phyloP scores from a whole-genome alignment of 31 red algal species.

The Asparagopsis taxiformis region DNA sequence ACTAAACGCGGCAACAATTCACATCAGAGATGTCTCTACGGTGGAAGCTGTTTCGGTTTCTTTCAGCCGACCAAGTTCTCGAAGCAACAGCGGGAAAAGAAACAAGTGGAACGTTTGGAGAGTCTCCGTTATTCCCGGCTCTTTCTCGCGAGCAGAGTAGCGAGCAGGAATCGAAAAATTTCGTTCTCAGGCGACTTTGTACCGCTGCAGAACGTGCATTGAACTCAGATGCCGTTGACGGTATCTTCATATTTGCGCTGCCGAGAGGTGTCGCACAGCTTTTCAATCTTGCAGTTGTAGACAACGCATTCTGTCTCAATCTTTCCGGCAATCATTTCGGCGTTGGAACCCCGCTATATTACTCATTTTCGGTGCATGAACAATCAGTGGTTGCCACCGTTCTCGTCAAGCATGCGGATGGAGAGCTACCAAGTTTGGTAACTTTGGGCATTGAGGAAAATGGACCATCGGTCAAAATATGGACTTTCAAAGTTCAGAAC shows the following conservation, averaged over 20 bases:
- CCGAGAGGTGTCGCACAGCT: constrained; percentile 30
- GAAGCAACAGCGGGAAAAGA: constrained; percentile 2
- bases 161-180: not conserved
- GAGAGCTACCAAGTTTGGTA: constrained; percentile 10
- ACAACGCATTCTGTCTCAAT: constrained; percentile 18
- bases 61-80: constrained; percentile 18
- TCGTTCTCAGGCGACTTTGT: constrained; percentile 28
- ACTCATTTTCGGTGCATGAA: constrained; percentile 35
- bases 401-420: constrained; percentile 6
- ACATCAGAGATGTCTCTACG: constrained; percentile 41
- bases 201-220: constrained; percentile 16
- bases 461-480: constrained; percentile 14
- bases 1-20: not conserved
- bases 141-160: constrained; percentile 1
- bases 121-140: constrained; percentile 13
- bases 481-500: no score
- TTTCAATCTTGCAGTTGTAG: constrained; percentile 33
- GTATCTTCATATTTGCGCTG: constrained; percentile 24
- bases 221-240: not conserved
- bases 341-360: constrained; percentile 26
- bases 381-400: constrained; percentile 11
- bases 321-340: constrained; percentile 2
- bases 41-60: constrained; percentile 72
- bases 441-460: constrained; percentile 25
- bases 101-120: not conserved